A percentile compares a stretch with the other conserved stretches of the same genome.
phyloP scores from a whole-genome alignment of 2,329 filamentous ascomycete genomes.

The Tolypocladium ovalisporum region DNA sequence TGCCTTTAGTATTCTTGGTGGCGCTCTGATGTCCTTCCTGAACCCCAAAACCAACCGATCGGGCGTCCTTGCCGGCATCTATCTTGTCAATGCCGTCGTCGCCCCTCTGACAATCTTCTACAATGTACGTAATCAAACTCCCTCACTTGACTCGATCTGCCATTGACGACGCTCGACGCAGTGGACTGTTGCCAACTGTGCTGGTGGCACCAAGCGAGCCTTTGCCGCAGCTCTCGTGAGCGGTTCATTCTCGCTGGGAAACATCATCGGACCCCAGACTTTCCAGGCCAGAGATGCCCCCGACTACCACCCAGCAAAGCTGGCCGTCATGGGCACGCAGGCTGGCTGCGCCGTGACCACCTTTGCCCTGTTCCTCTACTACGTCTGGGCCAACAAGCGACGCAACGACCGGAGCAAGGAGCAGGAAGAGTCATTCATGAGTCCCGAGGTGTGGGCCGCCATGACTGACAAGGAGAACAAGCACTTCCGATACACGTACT shows the following conservation, averaged over 20 bases:
- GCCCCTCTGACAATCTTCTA: slow-evolving; percentile 35
- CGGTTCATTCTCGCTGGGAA: slow-evolving; percentile 40
- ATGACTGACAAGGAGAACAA: slow-evolving; percentile 48
- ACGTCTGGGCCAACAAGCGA: slow-evolving; percentile 35
- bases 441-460: slow-evolving; percentile 32
- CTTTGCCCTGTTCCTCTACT: slow-evolving; percentile 36
- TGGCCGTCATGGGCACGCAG: slow-evolving; percentile 42
- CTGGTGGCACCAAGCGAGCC: slow-evolving; percentile 40
- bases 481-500: slow-evolving; percentile 42
- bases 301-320: slow-evolving; percentile 40
- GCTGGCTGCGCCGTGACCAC: slow-evolving; percentile 30
- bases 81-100: slow-evolving; percentile 38
- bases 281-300: slow-evolving; percentile 42
- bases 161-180: slow-evolving; percentile 4
- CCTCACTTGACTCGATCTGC: neutral
- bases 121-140: slow-evolving; percentile 18
- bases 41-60: slow-evolving; percentile 28
- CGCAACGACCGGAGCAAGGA: slow-evolving; percentile 17
- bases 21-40: slow-evolving; percentile 42
- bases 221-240: slow-evolving; percentile 37
- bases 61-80: slow-evolving; percentile 37
- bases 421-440: slow-evolving; percentile 28
- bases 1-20: slow-evolving; percentile 31
- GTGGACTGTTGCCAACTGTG: slow-evolving; percentile 40
- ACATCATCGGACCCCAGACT: slow-evolving; percentile 46